phyloP scores from a whole-genome alignment of 768 basidiomycete species.

The Rhodosporidiobolus sp. region DNA sequence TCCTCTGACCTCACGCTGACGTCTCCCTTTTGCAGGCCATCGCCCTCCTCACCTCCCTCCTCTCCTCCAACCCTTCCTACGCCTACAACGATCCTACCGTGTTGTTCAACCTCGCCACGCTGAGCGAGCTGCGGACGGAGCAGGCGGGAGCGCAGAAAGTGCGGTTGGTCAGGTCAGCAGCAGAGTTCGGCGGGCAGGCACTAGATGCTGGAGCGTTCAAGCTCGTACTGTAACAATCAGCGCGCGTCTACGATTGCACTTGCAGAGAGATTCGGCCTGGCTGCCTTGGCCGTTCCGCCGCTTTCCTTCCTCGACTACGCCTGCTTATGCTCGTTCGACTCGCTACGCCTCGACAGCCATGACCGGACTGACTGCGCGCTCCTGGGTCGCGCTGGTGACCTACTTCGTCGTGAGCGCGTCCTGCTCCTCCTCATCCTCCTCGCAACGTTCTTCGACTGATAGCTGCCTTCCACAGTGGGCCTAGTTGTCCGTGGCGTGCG shows the following conservation, averaged over 20 bases:
- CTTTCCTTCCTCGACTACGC: too few relatives aligned
- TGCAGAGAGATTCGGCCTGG: too few relatives aligned
- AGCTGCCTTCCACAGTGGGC: conserved; percentile 12
- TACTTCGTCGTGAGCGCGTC: conserved; percentile 16
- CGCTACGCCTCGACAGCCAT: background rate
- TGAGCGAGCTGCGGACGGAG: conserved; percentile 15
- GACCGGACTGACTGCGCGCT: background rate
- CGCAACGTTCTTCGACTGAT: background rate
- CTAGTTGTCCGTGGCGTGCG: conserved; percentile 36
- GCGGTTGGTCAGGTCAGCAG: background rate
- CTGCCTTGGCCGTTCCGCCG: too few relatives aligned
- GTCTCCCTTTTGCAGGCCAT: background rate
- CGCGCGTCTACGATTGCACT: too few relatives aligned
- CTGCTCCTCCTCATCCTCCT: background rate
- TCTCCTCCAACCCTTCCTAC: background rate
- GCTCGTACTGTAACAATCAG: background rate
- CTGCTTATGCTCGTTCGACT: background rate
- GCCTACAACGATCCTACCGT: background rate
- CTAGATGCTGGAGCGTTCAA: background rate
- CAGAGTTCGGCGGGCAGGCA: conserved; percentile 2
- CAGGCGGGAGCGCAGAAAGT: background rate
- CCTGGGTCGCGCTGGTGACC: conserved; percentile 10
- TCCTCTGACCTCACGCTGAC: rapidly evolving
- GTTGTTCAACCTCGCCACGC: conserved; percentile 25
- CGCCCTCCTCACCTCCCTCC: background rate